Conservation (phyloP, 2,329 filamentous ascomycete species). For the Aspergillus jensenii region DNA sequence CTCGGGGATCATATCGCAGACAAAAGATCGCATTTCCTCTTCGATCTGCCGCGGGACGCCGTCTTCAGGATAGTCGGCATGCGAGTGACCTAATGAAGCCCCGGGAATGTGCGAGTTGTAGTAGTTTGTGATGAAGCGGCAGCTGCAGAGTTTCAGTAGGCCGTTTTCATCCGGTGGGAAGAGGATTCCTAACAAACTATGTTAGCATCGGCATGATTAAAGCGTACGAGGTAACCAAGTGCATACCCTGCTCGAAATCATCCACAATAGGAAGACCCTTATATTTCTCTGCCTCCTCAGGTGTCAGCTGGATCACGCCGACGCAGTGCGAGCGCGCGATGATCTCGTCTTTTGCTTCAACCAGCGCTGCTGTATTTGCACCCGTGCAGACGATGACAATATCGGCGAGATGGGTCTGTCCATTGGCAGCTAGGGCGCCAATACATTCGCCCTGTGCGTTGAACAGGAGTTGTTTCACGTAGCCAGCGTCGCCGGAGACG, state of each 20-base stretch:
- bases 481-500: neutral
- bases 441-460: neutral
- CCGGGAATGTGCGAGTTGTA: neutral
- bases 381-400: neutral
- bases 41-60: neutral
- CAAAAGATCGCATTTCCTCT: neutral
- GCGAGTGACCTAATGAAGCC: neutral
- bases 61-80: neutral
- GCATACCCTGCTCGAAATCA: neutral
- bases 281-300: neutral
- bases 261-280: neutral
- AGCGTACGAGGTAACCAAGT: no score
- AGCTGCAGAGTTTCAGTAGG: neutral
- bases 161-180: slow-evolving; percentile 3
- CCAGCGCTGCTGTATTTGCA: neutral
- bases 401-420: neutral
- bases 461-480: neutral
- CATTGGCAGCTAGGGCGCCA: neutral
- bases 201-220: no score
- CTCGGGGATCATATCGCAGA: neutral
- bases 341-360: neutral
- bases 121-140: slow-evolving; percentile 7
- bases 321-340: neutral
- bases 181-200: neutral
- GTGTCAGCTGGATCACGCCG: neutral